phyloP scores from a whole-genome alignment of 2,329 filamentous ascomycete genomes.

The Ascochyta clinopodiicola region DNA sequence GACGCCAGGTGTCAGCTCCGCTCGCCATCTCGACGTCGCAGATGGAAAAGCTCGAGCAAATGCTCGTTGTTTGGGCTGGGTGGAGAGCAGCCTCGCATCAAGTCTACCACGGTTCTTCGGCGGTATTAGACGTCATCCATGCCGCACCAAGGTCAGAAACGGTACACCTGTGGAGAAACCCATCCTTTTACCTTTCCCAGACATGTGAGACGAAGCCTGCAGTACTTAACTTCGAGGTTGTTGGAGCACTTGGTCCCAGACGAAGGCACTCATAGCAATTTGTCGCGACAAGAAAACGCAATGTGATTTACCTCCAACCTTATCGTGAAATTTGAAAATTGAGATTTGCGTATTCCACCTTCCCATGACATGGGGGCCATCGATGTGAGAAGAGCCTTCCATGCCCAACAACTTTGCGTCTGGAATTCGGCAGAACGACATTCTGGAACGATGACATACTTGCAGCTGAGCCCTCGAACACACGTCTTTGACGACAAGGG shows the following conservation, averaged over 20 bases:
- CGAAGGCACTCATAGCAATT: too few relatives aligned
- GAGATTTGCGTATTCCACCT: too few relatives aligned
- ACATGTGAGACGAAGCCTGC: too few relatives aligned
- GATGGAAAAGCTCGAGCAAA: not conserved
- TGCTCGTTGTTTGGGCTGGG: not conserved
- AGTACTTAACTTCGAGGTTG: too few relatives aligned
- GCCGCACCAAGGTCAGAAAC: not conserved
- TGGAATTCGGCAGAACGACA: not conserved
- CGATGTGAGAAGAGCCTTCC: not conserved
- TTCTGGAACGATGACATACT: not conserved
- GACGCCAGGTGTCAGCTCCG: slow-evolving; percentile 6
- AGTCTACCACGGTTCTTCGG: not conserved
- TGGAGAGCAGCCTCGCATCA: slow-evolving; percentile 3
- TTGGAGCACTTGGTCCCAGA: too few relatives aligned
- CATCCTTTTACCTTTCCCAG: too few relatives aligned
- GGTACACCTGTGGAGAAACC: not conserved
- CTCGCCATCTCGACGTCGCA: not conserved
- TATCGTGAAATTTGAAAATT: too few relatives aligned
- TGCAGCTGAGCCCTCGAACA: not conserved
- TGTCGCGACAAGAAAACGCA: too few relatives aligned
- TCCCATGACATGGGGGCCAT: too few relatives aligned
- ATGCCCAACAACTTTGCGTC: not conserved
- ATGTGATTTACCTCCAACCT: too few relatives aligned
- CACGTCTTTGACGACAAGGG: not conserved
- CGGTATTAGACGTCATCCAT: slow-evolving; percentile 10